These are phyloP conservation scores for Torrubiella hemipterigena DNA, from an alignment of 2,329 filamentous ascomycete species.

Conservation along the genomic window DNA sequence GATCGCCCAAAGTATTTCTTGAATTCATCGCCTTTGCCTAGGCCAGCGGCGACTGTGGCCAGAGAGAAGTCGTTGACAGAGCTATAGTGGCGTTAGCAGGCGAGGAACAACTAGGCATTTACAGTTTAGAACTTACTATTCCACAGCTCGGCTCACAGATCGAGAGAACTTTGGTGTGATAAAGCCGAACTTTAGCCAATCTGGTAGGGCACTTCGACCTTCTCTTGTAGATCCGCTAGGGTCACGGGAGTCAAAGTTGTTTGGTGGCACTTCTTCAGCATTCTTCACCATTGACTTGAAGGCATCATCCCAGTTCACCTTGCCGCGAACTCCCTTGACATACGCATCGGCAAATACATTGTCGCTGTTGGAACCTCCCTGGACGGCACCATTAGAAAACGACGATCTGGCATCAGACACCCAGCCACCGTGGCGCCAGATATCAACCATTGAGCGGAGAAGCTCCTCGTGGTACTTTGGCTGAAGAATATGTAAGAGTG, in stretches of 20 bases:
- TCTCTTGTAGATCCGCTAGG: slow-evolving; percentile 51
- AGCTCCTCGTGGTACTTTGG: slow-evolving; percentile 52
- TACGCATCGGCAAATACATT: slow-evolving; percentile 63
- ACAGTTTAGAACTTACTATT: slow-evolving; percentile 34
- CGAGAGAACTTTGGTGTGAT: slow-evolving; percentile 51
- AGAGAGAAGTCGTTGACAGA: slow-evolving; percentile 57
- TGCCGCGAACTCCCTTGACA: slow-evolving; percentile 52
- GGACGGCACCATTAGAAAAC: slow-evolving; percentile 56
- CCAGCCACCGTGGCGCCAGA: slow-evolving; percentile 53
- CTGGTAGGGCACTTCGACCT: slow-evolving; percentile 55
- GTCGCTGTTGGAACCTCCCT: slow-evolving; percentile 60
- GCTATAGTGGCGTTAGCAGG: slow-evolving; percentile 11
- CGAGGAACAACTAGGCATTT: neutral
- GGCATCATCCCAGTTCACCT: slow-evolving; percentile 51
- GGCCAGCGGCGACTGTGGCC: slow-evolving; percentile 49
- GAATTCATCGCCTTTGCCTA: slow-evolving; percentile 38
- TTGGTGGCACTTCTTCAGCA: slow-evolving; percentile 49
- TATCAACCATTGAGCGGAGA: slow-evolving; percentile 55
- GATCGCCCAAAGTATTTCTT: slow-evolving; percentile 50
- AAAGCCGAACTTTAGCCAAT: slow-evolving; percentile 54
- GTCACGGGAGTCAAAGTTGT: slow-evolving; percentile 46
- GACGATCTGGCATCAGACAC: slow-evolving; percentile 55
- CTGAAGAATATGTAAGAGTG: slow-evolving; percentile 54
- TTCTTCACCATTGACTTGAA: slow-evolving; percentile 55
- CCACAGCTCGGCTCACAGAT: slow-evolving; percentile 52